Percentiles rank a stretch among this genome's conserved stretches.
These are phyloP conservation scores for Fomitopsis serialis DNA, from an alignment of 768 basidiomycete species.

Conservation along the genomic window DNA sequence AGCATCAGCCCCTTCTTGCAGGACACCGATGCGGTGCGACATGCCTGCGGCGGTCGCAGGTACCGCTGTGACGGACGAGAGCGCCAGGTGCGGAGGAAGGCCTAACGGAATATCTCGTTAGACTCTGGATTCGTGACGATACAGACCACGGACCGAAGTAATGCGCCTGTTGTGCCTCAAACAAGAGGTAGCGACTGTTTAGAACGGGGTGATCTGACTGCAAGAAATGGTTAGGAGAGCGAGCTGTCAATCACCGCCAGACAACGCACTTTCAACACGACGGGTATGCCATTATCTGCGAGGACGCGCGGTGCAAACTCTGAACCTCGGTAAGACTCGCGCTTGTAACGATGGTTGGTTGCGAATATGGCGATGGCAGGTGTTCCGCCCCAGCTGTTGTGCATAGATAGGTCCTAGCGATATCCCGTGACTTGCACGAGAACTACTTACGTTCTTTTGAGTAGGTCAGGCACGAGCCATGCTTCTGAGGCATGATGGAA, in stretches of 20 bases:
- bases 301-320: slow-evolving; percentile 79
- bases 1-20: slow-evolving; percentile 32
- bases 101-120: slow-evolving; percentile 3
- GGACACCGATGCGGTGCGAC: slow-evolving; percentile 73
- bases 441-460: slow-evolving; percentile 58
- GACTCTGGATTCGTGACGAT: too few species aligned
- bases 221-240: not conserved
- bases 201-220: slow-evolving; percentile 65
- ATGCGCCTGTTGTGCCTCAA: slow-evolving; percentile 81
- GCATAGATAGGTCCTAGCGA: not conserved
- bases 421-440: not conserved
- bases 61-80: slow-evolving; percentile 69
- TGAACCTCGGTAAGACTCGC: slow-evolving; percentile 76
- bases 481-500: slow-evolving; percentile 81
- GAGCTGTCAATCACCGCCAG: slow-evolving; percentile 1
- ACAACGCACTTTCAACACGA: slow-evolving; percentile 80
- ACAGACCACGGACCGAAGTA: too few species aligned
- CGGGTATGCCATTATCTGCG: slow-evolving; percentile 57
- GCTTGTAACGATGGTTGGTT: slow-evolving; percentile 52
- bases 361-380: slow-evolving; percentile 80
- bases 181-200: slow-evolving; percentile 71
- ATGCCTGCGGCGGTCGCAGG: slow-evolving; percentile 74
- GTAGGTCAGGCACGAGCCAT: slow-evolving; percentile 72
- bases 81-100: slow-evolving; percentile 60
- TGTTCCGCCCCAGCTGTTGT: slow-evolving; percentile 50